A percentile compares a stretch with the other conserved stretches of the same genome.
These are phyloP conservation scores for Voacanga thouarsii DNA, from an alignment of 257 asterid species.

Conservation along the genomic window DNA sequence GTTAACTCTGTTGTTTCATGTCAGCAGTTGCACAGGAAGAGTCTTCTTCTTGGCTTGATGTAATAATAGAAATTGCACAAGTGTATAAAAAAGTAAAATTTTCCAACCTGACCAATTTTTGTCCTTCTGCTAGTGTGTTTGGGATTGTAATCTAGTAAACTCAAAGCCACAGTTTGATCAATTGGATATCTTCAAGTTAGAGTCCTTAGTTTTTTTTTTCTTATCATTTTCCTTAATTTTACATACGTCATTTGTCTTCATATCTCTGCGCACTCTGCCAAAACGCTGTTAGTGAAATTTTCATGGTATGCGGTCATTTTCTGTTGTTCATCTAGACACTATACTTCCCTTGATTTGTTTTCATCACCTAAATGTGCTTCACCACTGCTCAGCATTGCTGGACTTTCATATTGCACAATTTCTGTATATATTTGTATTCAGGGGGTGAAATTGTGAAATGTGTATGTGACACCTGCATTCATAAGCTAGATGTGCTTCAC, in stretches of 20 bases:
- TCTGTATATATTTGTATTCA: not conserved
- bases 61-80: not conserved
- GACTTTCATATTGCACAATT: not conserved
- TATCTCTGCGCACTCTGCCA: not conserved
- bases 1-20: not conserved
- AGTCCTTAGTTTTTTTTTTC: not conserved
- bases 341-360: not conserved
- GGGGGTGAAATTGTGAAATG: not conserved
- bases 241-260: not conserved
- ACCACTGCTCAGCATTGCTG: not conserved
- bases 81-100: not conserved
- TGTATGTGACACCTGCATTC: not conserved
- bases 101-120: not conserved
- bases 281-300: not conserved
- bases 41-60: not conserved
- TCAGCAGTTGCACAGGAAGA: not conserved
- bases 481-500: not conserved
- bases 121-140: not conserved
- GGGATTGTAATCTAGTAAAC: not conserved
- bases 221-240: not conserved
- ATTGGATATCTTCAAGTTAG: conserved; percentile 4
- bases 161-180: not conserved
- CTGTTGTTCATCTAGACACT: not conserved
- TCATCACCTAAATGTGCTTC: not conserved
- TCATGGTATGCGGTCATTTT: not conserved